Base-by-base conservation (phyloP, 805 yeast genomes). In the Candida jianshihensis region DNA sequence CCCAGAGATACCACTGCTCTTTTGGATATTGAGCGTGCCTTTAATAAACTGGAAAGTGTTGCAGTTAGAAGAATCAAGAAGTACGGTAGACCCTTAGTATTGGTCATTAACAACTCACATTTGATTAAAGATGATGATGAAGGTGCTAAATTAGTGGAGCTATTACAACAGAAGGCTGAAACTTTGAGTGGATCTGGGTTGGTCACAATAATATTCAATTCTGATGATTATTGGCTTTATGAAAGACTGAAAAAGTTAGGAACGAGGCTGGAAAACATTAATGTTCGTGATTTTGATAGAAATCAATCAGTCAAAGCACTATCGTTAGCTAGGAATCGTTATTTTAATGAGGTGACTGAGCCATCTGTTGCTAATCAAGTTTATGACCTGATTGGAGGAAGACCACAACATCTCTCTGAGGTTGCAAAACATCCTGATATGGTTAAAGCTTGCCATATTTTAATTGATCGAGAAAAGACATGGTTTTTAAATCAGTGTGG, bases 401-500 rank as follows among this genome's bases (percentile, higher is more conserved):
- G 95, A 33, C 88, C 94, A 0, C 95, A 85, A 56, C 90, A 85
- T 56, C 58, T 85, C 4, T 73, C 82, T 3, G 80, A 79, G 32
- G 90, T 81, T 2, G 74, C 84, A 1, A 64, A 78, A 25, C 80
- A 77, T 35, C 44, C 51, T 17, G 75, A 79, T 47, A 63, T 78
- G 48, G 48, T 79, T 22, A 57, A 59, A 24, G 87, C 87, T 0
- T 76, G 85, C 43, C 82, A 82, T 47, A 70, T 67, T 40, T 66
- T 85, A 24, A 82, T 85, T 38, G 92, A 85, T 53, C 64, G 81
- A 8, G 95, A 85, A 47, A 82, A 81, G 53, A 82, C 88, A 0
- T 85, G 95, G 95, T 81, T 84, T 44, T 64, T 85, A 44, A 85
- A 82, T 51, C 86, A 84, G 48, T 84, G 94, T 57, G 92, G 87